These are phyloP conservation scores for Oryza rufipogon DNA, from an alignment of 176 grass and related monocot genomes.

Conservation along the genomic window DNA sequence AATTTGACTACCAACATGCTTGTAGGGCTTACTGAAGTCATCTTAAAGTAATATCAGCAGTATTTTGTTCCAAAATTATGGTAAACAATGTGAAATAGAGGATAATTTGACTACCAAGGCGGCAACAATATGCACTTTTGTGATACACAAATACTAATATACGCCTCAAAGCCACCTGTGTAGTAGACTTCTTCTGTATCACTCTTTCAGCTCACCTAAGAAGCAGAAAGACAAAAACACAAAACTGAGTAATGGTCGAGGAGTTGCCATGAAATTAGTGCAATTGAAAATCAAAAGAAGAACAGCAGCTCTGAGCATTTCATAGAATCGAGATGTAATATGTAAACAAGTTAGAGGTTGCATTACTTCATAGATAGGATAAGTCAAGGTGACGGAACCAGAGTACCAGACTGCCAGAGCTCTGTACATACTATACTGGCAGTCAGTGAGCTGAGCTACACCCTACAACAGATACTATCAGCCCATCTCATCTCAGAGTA, in stretches of 20 bases:
- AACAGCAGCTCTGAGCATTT: neutral
- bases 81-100: too few relatives aligned
- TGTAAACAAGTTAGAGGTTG: neutral
- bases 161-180: too few relatives aligned
- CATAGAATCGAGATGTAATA: neutral
- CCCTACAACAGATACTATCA: neutral
- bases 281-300: neutral
- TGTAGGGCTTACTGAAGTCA: too few relatives aligned
- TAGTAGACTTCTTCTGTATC: too few relatives aligned
- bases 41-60: too few relatives aligned
- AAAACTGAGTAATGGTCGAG: neutral
- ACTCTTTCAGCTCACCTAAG: too few relatives aligned
- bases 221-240: too few relatives aligned
- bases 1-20: too few relatives aligned
- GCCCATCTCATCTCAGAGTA: neutral
- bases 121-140: too few relatives aligned
- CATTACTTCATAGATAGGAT: neutral
- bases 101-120: too few relatives aligned
- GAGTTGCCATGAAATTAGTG: neutral
- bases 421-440: neutral
- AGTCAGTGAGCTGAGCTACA: neutral
- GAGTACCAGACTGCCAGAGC: neutral
- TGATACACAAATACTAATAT: too few relatives aligned
- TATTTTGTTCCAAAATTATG: too few relatives aligned
- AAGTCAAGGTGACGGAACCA: neutral